phyloP scores from a whole-genome alignment of 2,329 filamentous ascomycete species.

The Stagonosporopsis vannaccii region DNA sequence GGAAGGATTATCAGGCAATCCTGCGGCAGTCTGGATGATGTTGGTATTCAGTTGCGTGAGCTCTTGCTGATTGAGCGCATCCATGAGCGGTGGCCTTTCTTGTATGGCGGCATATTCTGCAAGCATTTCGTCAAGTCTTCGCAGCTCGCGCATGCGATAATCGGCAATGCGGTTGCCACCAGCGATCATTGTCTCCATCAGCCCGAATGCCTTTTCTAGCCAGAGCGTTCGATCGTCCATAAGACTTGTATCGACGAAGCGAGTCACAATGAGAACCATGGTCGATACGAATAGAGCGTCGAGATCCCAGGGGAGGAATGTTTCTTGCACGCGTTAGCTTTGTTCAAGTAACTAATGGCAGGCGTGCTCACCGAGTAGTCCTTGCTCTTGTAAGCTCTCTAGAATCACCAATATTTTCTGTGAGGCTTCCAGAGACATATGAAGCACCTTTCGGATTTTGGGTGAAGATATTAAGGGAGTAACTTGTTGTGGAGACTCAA shows the following conservation, averaged over 20 bases:
- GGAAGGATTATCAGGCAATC: slow-evolving; percentile 16
- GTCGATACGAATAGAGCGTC: slow-evolving; percentile 56
- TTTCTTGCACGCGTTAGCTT: slow-evolving; percentile 46
- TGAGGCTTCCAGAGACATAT: slow-evolving; percentile 55
- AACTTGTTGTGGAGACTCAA: slow-evolving; percentile 38
- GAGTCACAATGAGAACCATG: slow-evolving; percentile 52
- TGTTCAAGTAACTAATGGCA: not conserved
- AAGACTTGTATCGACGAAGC: slow-evolving; percentile 40
- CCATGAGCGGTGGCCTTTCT: slow-evolving; percentile 12
- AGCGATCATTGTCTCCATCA: slow-evolving; percentile 58
- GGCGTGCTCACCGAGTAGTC: slow-evolving; percentile 53
- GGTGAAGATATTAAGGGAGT: slow-evolving; percentile 46
- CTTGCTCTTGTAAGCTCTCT: slow-evolving; percentile 54
- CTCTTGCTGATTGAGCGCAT: slow-evolving; percentile 11
- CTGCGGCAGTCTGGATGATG: not conserved
- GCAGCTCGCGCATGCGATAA: slow-evolving; percentile 55
- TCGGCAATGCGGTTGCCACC: slow-evolving; percentile 57
- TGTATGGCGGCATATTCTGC: slow-evolving; percentile 33
- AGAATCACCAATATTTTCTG: slow-evolving; percentile 56
- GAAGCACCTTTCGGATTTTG: slow-evolving; percentile 50
- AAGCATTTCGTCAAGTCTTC: slow-evolving; percentile 55
- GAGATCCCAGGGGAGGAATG: slow-evolving; percentile 59
- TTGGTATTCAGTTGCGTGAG: slow-evolving; percentile 7
- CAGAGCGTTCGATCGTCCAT: slow-evolving; percentile 49
- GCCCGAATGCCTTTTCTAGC: slow-evolving; percentile 52